phyloP scores from a whole-genome alignment of 805 yeast species.

The Wickerhamiella allomyrinae region DNA sequence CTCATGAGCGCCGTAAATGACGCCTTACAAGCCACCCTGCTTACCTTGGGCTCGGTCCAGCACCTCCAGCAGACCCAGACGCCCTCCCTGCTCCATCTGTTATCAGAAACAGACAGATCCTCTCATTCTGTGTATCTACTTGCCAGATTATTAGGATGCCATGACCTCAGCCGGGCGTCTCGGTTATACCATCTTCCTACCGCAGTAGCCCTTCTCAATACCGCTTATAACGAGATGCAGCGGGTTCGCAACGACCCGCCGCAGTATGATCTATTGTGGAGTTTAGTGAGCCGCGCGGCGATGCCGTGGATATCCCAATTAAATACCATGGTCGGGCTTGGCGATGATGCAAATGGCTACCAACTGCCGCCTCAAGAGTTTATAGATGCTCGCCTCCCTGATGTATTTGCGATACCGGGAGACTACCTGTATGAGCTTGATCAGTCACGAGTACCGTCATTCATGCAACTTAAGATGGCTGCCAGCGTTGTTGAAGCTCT shows the following conservation, averaged over 20 bases:
- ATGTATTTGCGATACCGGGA: neutral
- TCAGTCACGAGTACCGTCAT: constrained; percentile 4
- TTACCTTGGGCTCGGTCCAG: too few relatives aligned
- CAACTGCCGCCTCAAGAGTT: neutral
- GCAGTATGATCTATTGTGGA: constrained; percentile 10
- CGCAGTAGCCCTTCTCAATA: constrained; percentile 7
- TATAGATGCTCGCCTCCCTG: neutral
- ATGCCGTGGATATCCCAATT: constrained; percentile 15
- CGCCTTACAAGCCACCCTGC: neutral
- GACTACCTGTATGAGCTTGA: neutral
- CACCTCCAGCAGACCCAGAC: neutral
- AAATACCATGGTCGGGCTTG: constrained; percentile 10
- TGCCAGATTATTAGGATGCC: constrained; percentile 14
- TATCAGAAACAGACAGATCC: neutral
- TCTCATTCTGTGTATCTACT: neutral
- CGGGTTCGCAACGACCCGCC: neutral
- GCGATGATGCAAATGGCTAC: neutral
- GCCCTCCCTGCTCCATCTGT: neutral
- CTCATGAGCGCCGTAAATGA: constrained; percentile 6
- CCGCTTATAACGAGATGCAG: constrained; percentile 5
- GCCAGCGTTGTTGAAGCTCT: constrained; percentile 4
- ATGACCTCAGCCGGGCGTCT: constrained; percentile 4
- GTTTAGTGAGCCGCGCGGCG: constrained; percentile 5
- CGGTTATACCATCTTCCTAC: constrained; percentile 6
- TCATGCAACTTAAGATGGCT: constrained; percentile 8